Conservation (phyloP, 805 yeast genomes). For the Cyberlindnera veronae region DNA sequence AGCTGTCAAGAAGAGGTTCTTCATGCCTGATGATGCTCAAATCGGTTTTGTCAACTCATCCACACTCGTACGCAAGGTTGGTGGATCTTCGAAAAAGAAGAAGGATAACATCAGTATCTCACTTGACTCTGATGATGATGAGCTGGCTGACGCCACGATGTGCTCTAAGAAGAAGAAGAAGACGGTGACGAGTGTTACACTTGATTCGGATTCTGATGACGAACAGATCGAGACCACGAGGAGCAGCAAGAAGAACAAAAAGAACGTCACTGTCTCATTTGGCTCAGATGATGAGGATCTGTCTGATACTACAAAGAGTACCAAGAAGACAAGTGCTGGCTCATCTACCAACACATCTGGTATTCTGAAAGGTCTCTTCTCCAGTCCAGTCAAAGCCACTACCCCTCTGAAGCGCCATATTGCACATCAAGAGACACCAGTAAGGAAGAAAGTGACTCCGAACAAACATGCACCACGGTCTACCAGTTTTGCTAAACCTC, state of each 20-base stretch:
- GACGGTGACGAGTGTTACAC: too few species aligned
- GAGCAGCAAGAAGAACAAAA: too few species aligned
- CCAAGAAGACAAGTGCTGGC: neutral
- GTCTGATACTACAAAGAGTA: neutral
- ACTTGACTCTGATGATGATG: conserved; percentile 17
- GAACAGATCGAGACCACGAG: too few species aligned
- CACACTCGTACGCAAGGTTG: conserved; percentile 37
- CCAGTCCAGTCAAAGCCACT: neutral
- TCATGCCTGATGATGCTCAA: conserved; percentile 71
- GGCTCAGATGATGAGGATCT: too few species aligned
- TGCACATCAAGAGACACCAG: too few species aligned
- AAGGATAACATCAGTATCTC: conserved; percentile 12
- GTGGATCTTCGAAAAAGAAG: neutral
- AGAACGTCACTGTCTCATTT: too few species aligned
- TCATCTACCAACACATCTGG: conserved; percentile 4
- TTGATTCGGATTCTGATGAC: too few species aligned
- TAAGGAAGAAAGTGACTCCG: too few species aligned
- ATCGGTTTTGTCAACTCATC: conserved; percentile 60
- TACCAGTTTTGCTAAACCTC: neutral
- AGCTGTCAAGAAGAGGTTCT: conserved; percentile 44
- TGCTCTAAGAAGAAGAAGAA: too few species aligned
- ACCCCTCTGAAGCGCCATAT: neutral
- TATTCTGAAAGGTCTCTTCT: conserved; percentile 7
- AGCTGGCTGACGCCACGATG: too few species aligned
- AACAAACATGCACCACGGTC: too few species aligned